Evolutionary conservation across 345 rosid species (phyloP).

Genomic region (Brassica carinata): DNA sequence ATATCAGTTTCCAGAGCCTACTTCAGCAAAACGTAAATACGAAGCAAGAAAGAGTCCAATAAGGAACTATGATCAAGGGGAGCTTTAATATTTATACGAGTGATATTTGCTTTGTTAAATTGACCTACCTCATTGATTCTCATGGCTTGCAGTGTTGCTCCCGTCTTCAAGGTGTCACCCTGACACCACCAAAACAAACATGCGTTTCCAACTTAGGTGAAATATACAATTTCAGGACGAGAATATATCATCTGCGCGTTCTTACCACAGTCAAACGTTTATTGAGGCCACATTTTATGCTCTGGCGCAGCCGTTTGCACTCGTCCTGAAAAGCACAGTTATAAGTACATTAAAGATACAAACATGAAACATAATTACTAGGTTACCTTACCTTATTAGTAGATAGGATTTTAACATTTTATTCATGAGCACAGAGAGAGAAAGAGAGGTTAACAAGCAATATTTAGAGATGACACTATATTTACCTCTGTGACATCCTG

Average conservation of each 20-base stretch:
- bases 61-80: constrained; percentile 5
- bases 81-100: constrained; percentile 19
- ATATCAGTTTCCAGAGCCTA: constrained; percentile 79
- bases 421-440: constrained; percentile 4
- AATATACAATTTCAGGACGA: background rate
- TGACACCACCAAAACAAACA: constrained; percentile 38
- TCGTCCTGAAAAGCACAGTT: constrained; percentile 64
- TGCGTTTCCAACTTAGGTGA: constrained; percentile 11
- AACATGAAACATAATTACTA: background rate
- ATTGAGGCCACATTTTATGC: constrained; percentile 69
- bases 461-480: background rate
- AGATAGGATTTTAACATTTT: background rate
- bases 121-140: constrained; percentile 68
- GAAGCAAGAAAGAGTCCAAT: constrained; percentile 2
- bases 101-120: constrained; percentile 10
- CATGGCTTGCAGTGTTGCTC: constrained; percentile 61
- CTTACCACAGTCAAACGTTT: constrained; percentile 76
- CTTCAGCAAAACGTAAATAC: constrained; percentile 21
- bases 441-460: too few relatives aligned
- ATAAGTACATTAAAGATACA: background rate
- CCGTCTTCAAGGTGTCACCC: constrained; percentile 81
- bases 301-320: constrained; percentile 66
- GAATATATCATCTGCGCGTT: constrained; percentile 12
- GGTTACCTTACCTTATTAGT: background rate
- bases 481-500: constrained; percentile 89